Percentiles rank a stretch among this genome's conserved stretches.
Conservation (phyloP, 2,329 filamentous ascomycete species). For the Akanthomyces muscarius region DNA sequence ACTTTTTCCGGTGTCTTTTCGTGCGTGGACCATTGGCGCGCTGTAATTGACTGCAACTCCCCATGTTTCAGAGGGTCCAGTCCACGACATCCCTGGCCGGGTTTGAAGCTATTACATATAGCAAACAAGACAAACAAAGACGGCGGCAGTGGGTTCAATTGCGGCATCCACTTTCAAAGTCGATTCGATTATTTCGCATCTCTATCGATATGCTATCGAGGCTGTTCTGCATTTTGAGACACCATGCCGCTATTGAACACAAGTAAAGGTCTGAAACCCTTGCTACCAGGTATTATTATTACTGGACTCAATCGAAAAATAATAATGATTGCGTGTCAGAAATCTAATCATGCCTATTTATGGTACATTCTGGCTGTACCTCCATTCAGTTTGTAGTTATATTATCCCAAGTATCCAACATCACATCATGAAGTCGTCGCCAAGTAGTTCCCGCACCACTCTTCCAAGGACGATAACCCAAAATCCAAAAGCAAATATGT, state of each 20-base stretch:
- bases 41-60: background rate
- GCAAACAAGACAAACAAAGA: conserved; percentile 38
- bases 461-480: background rate
- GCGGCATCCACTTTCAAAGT: background rate
- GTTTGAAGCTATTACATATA: background rate
- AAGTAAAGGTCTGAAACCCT: no score
- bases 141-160: conserved; percentile 41
- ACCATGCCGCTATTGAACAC: no score
- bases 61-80: background rate
- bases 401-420: background rate
- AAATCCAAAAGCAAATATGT: background rate
- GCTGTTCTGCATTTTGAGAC: background rate
- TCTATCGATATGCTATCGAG: background rate
- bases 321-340: no score
- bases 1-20: conserved; percentile 18
- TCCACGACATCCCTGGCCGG: background rate
- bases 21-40: conserved; percentile 12
- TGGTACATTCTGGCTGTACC: no score
- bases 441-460: background rate
- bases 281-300: no score
- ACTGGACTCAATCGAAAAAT: no score
- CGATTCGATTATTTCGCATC: no score
- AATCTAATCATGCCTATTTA: no score
- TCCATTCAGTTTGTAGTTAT: background rate
- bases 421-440: background rate